These are phyloP conservation scores for Solanum appendiculatum DNA, from an alignment of 257 asterid genomes.

Conservation along the genomic window DNA sequence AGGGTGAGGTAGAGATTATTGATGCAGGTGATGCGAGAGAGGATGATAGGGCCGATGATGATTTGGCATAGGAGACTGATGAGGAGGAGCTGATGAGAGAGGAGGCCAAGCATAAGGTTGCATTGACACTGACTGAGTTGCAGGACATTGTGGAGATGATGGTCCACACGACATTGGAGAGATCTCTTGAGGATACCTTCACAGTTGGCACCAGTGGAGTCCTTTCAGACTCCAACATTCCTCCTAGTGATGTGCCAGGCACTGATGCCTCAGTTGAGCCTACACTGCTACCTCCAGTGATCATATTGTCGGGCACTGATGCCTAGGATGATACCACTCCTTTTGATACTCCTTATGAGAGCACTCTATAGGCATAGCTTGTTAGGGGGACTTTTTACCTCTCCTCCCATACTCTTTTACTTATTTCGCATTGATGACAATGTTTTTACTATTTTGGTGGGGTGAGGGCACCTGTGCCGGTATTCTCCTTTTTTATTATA, in stretches of 20 bases:
- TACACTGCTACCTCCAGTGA: neutral
- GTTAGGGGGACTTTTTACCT: neutral
- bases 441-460: neutral
- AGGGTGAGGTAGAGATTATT: neutral
- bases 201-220: neutral
- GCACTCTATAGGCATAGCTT: neutral
- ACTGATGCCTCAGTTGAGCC: neutral
- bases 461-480: neutral
- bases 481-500: neutral
- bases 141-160: neutral
- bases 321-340: neutral
- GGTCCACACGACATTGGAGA: neutral
- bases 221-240: neutral
- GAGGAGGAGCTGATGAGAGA: neutral
- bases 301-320: too few species aligned
- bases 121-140: neutral
- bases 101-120: neutral
- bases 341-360: too few species aligned
- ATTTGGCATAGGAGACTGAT: neutral
- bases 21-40: neutral
- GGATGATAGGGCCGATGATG: neutral
- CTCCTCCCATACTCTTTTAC: neutral
- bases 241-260: neutral
- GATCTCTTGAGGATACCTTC: neutral
- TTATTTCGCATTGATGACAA: neutral